Evolutionary conservation across 768 basidiomycete species (phyloP), one percentile per base, ranked within the genome.

Genomic region (Tylopilus vinaceipallidus): DNA sequence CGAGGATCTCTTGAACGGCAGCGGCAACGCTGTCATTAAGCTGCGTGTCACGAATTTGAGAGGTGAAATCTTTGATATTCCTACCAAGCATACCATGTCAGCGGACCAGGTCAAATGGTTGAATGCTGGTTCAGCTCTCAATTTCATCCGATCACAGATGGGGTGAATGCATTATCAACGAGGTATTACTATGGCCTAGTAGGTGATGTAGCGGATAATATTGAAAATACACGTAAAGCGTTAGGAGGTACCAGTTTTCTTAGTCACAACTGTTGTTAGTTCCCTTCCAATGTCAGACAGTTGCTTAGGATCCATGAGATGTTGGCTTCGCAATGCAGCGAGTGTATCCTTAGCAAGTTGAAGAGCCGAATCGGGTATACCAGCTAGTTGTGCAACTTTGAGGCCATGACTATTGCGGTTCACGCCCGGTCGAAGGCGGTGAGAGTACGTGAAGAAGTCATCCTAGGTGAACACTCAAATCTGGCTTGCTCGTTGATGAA

Each of bases 21-120:
- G 61, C 27, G 73, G 74, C 33, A 70, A 73, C 10, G 70, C 76
- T 4, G 68, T 61, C 26, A 75, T 80, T 41, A 68, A 66, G 49
- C 65, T 94, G 44, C 76, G 77, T 53, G 87, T 98, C 36, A 88
- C 81, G 36, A 87, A 80, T 64, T 67, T 73, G 22, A 70, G 70
- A 53, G 91, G 89, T 7, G 75, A 81, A 35, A 61, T 68, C 17
- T 83, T 91, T 54, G 78, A 84, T 58, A 77, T 98, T 54, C 67
- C 72, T 35, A 88, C 88, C 3, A 84, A 76, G 62, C 95, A 98
- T 67, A 95, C 95, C 4, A 85, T 98, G 85, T 91, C 89, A 16
- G 68, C 66, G 22, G 95, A 97, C 66, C 94, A 97, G 71, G 69
- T 95, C 38, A 86, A 87, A 52, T 98, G 95, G 95, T 73, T 99